phyloP scores from a whole-genome alignment of 179 eudicot genomes.

The Drosera spatulata region DNA sequence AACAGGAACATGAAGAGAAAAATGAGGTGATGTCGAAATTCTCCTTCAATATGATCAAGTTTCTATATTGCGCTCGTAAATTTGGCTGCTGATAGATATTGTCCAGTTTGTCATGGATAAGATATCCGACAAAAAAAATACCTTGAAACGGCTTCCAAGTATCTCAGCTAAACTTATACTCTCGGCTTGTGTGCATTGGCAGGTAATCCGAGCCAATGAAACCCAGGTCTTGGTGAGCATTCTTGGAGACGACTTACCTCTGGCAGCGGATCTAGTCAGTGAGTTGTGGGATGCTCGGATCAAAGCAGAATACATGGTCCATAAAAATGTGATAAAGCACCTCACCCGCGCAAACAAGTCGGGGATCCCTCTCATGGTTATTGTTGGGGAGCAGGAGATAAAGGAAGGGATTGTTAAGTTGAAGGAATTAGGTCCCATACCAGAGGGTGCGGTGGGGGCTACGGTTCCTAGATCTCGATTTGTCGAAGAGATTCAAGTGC shows the following conservation, averaged over 20 bases:
- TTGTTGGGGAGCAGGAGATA: constrained; percentile 66
- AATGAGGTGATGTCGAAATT: constrained; percentile 41
- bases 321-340: constrained; percentile 60
- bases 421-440: constrained; percentile 40
- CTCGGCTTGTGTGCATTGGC: constrained; percentile 5
- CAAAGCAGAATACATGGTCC: constrained; percentile 50
- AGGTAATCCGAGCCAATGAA: constrained; percentile 73
- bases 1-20: constrained; percentile 68
- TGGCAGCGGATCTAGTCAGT: constrained; percentile 54
- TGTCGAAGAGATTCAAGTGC: constrained; percentile 41
- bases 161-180: no score
- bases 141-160: no score
- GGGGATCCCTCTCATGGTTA: constrained; percentile 66
- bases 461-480: constrained; percentile 32
- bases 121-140: no score
- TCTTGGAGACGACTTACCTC: constrained; percentile 49
- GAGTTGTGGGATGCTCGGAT: constrained; percentile 68
- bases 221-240: constrained; percentile 80
- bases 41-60: constrained; percentile 1
- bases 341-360: constrained; percentile 59
- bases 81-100: no score
- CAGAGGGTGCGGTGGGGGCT: constrained; percentile 19
- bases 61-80: no score
- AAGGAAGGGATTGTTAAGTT: constrained; percentile 57
- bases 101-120: no score